These are phyloP conservation scores for Pseudogymnoascus sp. DNA, from an alignment of 2,329 filamentous ascomycete genomes.

Conservation along the genomic window DNA sequence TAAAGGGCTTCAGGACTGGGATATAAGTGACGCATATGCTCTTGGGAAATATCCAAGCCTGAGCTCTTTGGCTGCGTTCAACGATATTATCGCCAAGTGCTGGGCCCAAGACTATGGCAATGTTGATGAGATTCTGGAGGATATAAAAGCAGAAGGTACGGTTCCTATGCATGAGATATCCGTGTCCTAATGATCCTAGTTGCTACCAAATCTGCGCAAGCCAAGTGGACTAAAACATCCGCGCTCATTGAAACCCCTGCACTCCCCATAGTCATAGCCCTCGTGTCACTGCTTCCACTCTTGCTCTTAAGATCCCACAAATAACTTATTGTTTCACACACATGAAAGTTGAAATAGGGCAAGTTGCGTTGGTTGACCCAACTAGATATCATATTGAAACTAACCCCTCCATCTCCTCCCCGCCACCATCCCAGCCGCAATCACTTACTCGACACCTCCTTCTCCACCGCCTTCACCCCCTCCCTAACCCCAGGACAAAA, in stretches of 20 bases:
- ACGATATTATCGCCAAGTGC: neutral
- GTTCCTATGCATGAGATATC: neutral
- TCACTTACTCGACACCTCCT: constrained; percentile 34
- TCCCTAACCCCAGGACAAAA: constrained; percentile 83
- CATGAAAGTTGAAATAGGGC: neutral
- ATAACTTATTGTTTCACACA: neutral
- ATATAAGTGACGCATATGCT: neutral
- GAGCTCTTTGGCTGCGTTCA: neutral
- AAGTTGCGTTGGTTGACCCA: neutral
- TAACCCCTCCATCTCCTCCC: neutral
- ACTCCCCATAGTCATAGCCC: neutral
- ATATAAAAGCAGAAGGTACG: neutral
- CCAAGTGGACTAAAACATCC: neutral
- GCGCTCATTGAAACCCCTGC: neutral
- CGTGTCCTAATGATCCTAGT: neutral
- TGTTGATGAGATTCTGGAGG: neutral
- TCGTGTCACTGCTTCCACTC: neutral
- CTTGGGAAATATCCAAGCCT: neutral
- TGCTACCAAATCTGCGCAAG: neutral
- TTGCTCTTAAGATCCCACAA: neutral
- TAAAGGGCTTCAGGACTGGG: neutral
- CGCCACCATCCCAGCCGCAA: neutral
- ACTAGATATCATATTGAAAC: neutral
- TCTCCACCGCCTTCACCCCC: constrained; percentile 62
- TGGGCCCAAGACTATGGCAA: neutral